phyloP scores from a whole-genome alignment of 2,329 filamentous ascomycete species.

The Colletotrichum gloeosporioides region DNA sequence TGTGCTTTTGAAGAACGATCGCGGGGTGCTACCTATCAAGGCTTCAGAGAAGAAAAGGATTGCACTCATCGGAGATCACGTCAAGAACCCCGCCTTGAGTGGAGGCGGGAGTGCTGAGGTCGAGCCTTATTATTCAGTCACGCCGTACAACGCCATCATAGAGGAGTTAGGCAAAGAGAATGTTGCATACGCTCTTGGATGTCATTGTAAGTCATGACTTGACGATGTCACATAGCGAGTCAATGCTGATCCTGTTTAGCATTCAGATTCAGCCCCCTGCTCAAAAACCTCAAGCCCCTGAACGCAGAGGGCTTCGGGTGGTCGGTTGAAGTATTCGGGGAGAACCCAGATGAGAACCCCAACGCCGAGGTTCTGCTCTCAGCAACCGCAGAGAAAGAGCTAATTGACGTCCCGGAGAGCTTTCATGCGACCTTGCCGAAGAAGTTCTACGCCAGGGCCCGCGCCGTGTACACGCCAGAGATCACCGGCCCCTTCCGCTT shows the following conservation, averaged over 20 bases:
- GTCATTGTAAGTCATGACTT: slow-evolving; percentile 46
- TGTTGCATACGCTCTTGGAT: slow-evolving; percentile 62
- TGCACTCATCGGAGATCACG: slow-evolving; percentile 27
- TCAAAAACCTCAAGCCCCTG: background rate
- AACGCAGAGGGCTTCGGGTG: slow-evolving; percentile 7
- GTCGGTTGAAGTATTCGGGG: slow-evolving; percentile 15
- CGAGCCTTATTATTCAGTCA: slow-evolving; percentile 70
- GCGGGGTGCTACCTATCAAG: slow-evolving; percentile 64
- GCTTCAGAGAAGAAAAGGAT: slow-evolving; percentile 55
- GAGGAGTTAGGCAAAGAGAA: slow-evolving; percentile 29
- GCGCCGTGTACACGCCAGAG: slow-evolving; percentile 6
- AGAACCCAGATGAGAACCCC: slow-evolving; percentile 9
- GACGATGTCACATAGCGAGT: background rate
- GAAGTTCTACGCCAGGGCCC: slow-evolving; percentile 18
- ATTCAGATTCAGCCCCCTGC: slow-evolving; percentile 20
- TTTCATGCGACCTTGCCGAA: slow-evolving; percentile 14
- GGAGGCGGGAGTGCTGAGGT: slow-evolving; percentile 71
- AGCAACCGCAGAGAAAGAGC: slow-evolving; percentile 12
- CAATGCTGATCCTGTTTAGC: background rate
- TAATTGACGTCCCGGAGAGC: slow-evolving; percentile 20
- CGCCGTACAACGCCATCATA: slow-evolving; percentile 73
- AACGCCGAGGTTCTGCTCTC: background rate
- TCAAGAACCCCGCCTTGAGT: slow-evolving; percentile 28
- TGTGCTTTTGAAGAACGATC: slow-evolving; percentile 78
- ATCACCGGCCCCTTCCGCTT: slow-evolving; percentile 6